These are phyloP conservation scores for Fusarium annulatum DNA, from an alignment of 2,329 filamentous ascomycete species.

Conservation along the genomic window DNA sequence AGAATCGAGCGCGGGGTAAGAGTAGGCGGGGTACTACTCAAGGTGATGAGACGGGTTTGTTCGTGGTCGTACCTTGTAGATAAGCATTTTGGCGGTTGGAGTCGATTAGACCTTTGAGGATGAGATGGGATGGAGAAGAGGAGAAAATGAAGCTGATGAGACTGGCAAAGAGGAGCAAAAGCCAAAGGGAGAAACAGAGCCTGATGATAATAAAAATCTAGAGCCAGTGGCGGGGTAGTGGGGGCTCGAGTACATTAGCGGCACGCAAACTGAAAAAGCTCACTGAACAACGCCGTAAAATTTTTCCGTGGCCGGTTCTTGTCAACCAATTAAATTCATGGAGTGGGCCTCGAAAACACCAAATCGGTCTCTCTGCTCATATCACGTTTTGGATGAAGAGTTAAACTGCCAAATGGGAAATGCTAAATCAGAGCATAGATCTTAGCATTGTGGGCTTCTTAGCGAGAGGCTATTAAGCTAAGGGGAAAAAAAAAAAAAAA, in stretches of 20 bases:
- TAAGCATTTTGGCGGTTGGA: conserved; percentile 73
- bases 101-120: conserved; percentile 32
- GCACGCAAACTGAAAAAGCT: conserved; percentile 19
- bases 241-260: conserved; percentile 33
- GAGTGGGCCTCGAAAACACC: conserved; percentile 5
- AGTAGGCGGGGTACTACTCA: conserved; percentile 13
- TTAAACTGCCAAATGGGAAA: neutral
- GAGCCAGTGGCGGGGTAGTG: conserved; percentile 42
- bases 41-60: neutral
- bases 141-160: conserved; percentile 29
- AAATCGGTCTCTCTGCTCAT: neutral
- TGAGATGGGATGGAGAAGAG: conserved; percentile 22
- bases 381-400: neutral
- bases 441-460: neutral
- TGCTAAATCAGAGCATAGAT: neutral
- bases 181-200: conserved; percentile 31
- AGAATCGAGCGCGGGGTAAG: conserved; percentile 33
- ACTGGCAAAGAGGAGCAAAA: conserved; percentile 36
- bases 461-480: neutral
- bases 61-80: conserved; percentile 69
- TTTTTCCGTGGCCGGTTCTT: conserved; percentile 9
- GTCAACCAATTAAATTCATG: neutral
- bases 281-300: conserved; percentile 14
- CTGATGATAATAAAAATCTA: conserved; percentile 45
- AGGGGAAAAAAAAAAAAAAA: no score